Evolutionary conservation across 1,139 yeast genomes (phyloP).

Genomic region (Kurtzmaniella quercitrusa): DNA sequence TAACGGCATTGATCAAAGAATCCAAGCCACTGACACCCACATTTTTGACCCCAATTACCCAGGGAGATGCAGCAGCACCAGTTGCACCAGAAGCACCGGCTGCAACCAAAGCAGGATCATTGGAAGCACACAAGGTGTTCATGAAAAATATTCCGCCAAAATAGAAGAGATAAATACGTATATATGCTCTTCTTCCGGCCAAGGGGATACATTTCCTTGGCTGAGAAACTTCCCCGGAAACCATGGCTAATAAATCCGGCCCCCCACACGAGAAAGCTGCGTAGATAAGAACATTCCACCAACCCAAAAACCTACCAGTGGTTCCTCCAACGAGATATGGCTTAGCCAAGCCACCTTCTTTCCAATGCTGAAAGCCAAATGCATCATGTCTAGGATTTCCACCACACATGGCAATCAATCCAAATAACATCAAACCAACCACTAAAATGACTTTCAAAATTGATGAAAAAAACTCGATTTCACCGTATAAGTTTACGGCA

Average conservation of each 20-base stretch:
- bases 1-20: slow-evolving; percentile 31
- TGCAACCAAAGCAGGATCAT: slow-evolving; percentile 24
- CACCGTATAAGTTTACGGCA: slow-evolving; percentile 40
- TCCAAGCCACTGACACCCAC: slow-evolving; percentile 36
- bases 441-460: slow-evolving; percentile 36
- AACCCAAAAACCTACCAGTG: slow-evolving; percentile 35
- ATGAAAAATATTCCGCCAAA: slow-evolving; percentile 38
- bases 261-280: slow-evolving; percentile 45
- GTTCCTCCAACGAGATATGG: slow-evolving; percentile 27
- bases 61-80: slow-evolving; percentile 37
- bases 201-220: slow-evolving; percentile 31
- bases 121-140: slow-evolving; percentile 33
- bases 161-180: slow-evolving; percentile 28
- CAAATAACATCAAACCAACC: slow-evolving; percentile 37
- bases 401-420: slow-evolving; percentile 38
- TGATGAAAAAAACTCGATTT: slow-evolving; percentile 34
- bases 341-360: slow-evolving; percentile 32
- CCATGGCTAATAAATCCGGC: slow-evolving; percentile 33
- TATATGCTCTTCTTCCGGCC: slow-evolving; percentile 33
- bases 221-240: slow-evolving; percentile 29
- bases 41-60: slow-evolving; percentile 35
- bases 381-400: slow-evolving; percentile 34
- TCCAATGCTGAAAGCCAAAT: slow-evolving; percentile 36
- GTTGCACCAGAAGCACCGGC: slow-evolving; percentile 20
- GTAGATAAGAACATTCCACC: slow-evolving; percentile 32